phyloP scores from a whole-genome alignment of 1,284 basidiomycete genomes.

The Cystobasidium sp. region DNA sequence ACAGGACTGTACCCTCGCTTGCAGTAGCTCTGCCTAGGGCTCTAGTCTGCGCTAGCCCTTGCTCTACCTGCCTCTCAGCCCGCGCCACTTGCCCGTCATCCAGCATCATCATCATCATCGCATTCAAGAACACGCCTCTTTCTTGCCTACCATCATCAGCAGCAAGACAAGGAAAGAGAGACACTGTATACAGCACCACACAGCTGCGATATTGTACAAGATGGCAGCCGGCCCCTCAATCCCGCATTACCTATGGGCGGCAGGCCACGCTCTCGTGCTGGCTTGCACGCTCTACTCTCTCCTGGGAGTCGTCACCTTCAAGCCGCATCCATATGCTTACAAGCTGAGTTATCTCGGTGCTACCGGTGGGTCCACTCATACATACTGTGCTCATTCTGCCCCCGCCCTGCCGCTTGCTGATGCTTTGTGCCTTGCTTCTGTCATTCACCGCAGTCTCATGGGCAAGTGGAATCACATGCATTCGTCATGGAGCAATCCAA shows the following conservation, averaged over 20 bases:
- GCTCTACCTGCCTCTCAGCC: neutral
- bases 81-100: neutral
- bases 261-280: conserved; percentile 50
- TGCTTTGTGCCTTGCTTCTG: neutral
- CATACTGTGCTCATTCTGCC: neutral
- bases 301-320: conserved; percentile 52
- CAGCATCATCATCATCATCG: no score
- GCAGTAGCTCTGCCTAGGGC: no score
- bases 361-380: conserved; percentile 2
- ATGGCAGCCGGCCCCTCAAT: conserved; percentile 36
- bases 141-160: no score
- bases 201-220: neutral
- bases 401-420: neutral
- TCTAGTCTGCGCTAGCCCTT: no score
- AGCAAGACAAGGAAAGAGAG: neutral
- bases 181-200: neutral
- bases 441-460: conserved; percentile 18
- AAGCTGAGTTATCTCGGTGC: conserved; percentile 36
- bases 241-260: conserved; percentile 46
- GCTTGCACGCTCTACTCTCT: conserved; percentile 48
- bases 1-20: no score
- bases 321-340: conserved; percentile 43
- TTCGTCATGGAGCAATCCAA: neutral
- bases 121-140: no score
- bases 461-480: conserved; percentile 9